phyloP scores from a whole-genome alignment of 2,329 filamentous ascomycete genomes.

The Fusarium graminum region DNA sequence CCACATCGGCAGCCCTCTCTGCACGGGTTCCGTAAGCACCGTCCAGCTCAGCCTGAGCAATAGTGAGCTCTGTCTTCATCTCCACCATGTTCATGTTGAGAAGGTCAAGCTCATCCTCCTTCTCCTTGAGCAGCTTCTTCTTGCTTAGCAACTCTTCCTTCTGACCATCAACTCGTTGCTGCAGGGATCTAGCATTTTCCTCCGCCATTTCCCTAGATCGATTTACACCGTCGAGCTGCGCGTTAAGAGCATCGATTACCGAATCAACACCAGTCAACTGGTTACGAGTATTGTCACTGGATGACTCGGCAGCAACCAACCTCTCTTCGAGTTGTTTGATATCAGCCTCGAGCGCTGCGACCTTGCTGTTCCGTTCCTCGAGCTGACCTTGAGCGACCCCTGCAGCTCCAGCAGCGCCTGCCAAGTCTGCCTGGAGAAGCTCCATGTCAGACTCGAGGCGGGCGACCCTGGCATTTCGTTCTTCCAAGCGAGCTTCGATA shows the following conservation, averaged over 20 bases:
- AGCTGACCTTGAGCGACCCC: constrained; percentile 39
- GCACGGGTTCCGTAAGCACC: constrained; percentile 71
- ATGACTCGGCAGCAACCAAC: constrained; percentile 54
- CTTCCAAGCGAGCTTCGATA: constrained; percentile 35
- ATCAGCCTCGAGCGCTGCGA: constrained; percentile 58
- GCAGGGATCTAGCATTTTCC: constrained; percentile 46
- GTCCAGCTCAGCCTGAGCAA: constrained; percentile 72
- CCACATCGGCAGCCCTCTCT: constrained; percentile 70
- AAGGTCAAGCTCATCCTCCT: constrained; percentile 64
- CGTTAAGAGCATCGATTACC: constrained; percentile 47
- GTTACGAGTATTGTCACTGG: constrained; percentile 54
- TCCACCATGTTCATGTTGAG: constrained; percentile 67
- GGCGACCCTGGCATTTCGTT: constrained; percentile 39
- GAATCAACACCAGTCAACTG: constrained; percentile 51
- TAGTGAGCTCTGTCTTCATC: constrained; percentile 72
- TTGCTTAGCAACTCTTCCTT: constrained; percentile 50
- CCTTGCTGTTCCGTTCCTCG: constrained; percentile 58
- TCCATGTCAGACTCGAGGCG: constrained; percentile 54
- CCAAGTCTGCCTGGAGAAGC: constrained; percentile 40
- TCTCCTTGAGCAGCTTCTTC: constrained; percentile 61
- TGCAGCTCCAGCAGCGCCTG: constrained; percentile 36
- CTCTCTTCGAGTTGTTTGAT: constrained; percentile 46
- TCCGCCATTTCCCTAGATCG: constrained; percentile 48
- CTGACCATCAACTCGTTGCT: constrained; percentile 43
- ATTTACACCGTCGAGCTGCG: constrained; percentile 51